Base-by-base conservation (phyloP, 2,329 filamentous ascomycete genomes). In the Plenodomus lindquistii region DNA sequence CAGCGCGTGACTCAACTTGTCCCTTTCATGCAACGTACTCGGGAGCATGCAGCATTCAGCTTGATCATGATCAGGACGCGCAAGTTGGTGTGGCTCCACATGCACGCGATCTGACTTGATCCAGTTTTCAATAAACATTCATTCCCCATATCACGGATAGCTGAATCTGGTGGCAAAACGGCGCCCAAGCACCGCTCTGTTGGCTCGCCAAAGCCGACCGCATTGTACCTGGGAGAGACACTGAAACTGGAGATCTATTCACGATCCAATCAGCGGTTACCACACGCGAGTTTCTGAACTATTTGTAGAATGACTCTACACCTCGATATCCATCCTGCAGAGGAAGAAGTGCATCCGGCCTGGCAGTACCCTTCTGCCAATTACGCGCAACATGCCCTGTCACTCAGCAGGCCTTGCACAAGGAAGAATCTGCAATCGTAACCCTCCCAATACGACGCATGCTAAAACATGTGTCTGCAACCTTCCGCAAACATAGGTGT, bases 161-260 rank as follows among this genome's bases (percentile, higher is more conserved):
- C 44, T 51, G 45, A 40, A 55, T 50, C 48, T 21, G 51, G 51
- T 57, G 54, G 56, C 56, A 31, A 57, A 44, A 54, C 46, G 46
- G 51, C 41, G 36, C 48, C 42, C 49, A 47, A 46, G 48, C 38
- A 52, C 47, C 50, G 45, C 41, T 37, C 37, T 42, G 39, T 44
- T 46, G 53, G 47, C 44, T 45, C 42, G 16, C 35, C 19, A 21
- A 24, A 16, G 31, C 17, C 29, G 10, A 39, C 18, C 20, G 39
- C 35, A 42, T 19, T 41, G 21, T 31, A 36, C 35, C 39, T 42
- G 44, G 36, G 40, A 36, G 46, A 41, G 37, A 42, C 42, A 37
- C 39, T 59, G 48, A 59, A 54, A 52, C 50, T 42, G 46, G 40
- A 44, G 27, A 54, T 44, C 36, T 22, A 22, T 41, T 38, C 39